Conservation (phyloP, 495 filamentous ascomycete species). For the Hyaloscypha variabilis region DNA sequence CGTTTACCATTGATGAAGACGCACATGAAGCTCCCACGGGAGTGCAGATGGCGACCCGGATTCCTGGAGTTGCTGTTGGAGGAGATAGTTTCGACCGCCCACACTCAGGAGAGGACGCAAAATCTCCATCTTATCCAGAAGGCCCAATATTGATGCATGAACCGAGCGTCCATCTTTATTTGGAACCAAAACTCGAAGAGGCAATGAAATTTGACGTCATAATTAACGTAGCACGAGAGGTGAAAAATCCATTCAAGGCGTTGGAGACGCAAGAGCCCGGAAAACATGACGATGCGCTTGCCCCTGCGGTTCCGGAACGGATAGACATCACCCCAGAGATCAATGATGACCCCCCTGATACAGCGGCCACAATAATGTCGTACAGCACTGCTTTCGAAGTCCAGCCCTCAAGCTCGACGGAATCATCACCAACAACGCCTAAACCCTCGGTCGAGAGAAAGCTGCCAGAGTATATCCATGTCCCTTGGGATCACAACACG, state of each 20-base stretch:
- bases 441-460: slow-evolving; percentile 47
- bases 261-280: slow-evolving; percentile 33
- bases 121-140: slow-evolving; percentile 89
- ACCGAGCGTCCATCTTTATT: slow-evolving; percentile 87
- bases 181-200: slow-evolving; percentile 86
- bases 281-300: slow-evolving; percentile 25
- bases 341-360: slow-evolving; percentile 63
- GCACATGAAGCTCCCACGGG: slow-evolving; percentile 69
- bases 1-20: slow-evolving; percentile 68
- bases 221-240: slow-evolving; percentile 94
- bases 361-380: slow-evolving; percentile 67
- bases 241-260: slow-evolving; percentile 78
- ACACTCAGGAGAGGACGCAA: slow-evolving; percentile 67
- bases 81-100: slow-evolving; percentile 52
- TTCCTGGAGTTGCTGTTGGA: slow-evolving; percentile 42
- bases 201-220: slow-evolving; percentile 88
- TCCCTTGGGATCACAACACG: slow-evolving; percentile 97
- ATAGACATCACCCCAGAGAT: slow-evolving; percentile 39
- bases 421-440: slow-evolving; percentile 60
- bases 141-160: slow-evolving; percentile 92
- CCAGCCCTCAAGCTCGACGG: slow-evolving; percentile 36
- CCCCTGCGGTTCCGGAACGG: background rate
- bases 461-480: slow-evolving; percentile 90
- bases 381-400: slow-evolving; percentile 75
- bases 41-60: slow-evolving; percentile 53